Evolutionary conservation across 176 grass and related monocot genomes (phyloP).

Genomic region (Pharus latifolius): DNA sequence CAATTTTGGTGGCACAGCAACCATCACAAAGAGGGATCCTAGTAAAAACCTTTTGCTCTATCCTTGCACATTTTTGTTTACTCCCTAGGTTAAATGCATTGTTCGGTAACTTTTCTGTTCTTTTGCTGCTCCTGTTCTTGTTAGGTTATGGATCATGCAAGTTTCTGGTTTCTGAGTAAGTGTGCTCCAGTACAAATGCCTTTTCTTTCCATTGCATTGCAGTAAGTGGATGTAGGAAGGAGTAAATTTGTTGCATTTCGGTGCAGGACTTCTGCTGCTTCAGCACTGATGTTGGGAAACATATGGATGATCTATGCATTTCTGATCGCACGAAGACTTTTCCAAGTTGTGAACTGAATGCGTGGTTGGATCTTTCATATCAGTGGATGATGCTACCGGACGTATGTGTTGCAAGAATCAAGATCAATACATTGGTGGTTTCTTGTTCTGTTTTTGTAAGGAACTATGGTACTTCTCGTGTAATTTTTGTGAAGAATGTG

Average conservation of each 20-base stretch:
- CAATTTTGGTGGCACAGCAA: constrained; percentile 78
- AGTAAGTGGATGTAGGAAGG: background rate
- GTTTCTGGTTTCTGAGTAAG: constrained; percentile 77
- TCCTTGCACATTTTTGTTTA: background rate
- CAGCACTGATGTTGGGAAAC: background rate
- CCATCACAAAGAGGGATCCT: constrained; percentile 61
- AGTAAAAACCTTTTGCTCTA: constrained; percentile 21
- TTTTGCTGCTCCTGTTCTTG: background rate
- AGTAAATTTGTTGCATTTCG: background rate
- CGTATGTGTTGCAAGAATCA: background rate
- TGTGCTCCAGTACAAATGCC: background rate
- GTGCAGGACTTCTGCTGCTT: constrained; percentile 31
- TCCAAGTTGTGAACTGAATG: background rate
- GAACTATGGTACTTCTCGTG: background rate
- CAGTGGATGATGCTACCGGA: background rate
- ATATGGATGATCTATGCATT: background rate
- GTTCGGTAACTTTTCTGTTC: background rate
- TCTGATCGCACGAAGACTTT: constrained; percentile 6
- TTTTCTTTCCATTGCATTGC: background rate
- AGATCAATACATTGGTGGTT: background rate
- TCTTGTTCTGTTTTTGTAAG: background rate
- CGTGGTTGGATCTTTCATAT: background rate
- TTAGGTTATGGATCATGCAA: constrained; percentile 74
- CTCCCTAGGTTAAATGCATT: background rate
- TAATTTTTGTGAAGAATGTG: background rate